phyloP scores from a whole-genome alignment of 495 filamentous ascomycete species.

The Penicillium coprophilum region DNA sequence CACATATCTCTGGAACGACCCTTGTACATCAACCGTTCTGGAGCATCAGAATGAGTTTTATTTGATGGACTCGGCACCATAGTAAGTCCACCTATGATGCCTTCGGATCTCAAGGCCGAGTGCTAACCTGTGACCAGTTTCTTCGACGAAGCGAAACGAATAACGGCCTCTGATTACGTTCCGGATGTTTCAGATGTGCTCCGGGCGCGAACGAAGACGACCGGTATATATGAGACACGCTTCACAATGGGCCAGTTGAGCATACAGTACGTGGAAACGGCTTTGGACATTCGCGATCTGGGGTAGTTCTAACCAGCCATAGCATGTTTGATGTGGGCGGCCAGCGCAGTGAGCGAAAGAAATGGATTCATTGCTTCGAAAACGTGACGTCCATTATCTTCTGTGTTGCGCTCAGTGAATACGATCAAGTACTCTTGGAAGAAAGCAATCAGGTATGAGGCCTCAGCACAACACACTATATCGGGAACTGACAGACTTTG shows the following conservation, averaged over 20 bases:
- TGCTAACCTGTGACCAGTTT: conserved; percentile 58
- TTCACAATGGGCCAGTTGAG: conserved; percentile 98
- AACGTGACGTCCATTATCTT: conserved; percentile 99
- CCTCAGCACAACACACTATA: background rate
- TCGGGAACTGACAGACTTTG: conserved; percentile 8
- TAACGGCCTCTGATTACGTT: conserved; percentile 80
- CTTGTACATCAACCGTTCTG: conserved; percentile 77
- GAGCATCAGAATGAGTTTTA: conserved; percentile 98
- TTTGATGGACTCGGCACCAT: conserved; percentile 98
- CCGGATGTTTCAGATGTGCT: conserved; percentile 92
- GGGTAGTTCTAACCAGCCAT: conserved; percentile 17
- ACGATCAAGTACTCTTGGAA: conserved; percentile 94
- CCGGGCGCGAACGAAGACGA: conserved; percentile 96
- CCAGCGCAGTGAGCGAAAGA: conserved; percentile 95
- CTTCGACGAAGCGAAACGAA: conserved; percentile 88
- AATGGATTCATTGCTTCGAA: conserved; percentile 99
- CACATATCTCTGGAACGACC: conserved; percentile 85
- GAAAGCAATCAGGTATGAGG: conserved; percentile 86
- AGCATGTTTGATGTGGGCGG: conserved; percentile 99
- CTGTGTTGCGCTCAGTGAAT: conserved; percentile 96
- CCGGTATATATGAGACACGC: conserved; percentile 96
- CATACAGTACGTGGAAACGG: conserved; percentile 77
- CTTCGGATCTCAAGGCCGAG: background rate
- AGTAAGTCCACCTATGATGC: conserved; percentile 58
- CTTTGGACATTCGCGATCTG: background rate